These are phyloP conservation scores for Chlamydomonas urium DNA, from an alignment of 139 green algal genomes.

Conservation along the genomic window DNA sequence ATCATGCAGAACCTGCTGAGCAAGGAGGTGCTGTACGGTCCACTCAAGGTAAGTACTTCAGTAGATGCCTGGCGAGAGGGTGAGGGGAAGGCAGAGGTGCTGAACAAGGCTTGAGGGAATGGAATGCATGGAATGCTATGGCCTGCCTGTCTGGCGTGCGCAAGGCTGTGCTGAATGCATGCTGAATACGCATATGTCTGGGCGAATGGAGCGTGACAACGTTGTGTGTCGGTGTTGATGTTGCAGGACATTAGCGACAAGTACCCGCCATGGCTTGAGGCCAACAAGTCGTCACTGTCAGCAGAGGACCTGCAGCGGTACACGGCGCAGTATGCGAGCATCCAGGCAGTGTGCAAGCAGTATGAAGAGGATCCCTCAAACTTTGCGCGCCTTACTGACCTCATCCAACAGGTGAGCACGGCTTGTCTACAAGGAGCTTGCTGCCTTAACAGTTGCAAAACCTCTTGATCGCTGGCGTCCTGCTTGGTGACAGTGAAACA, in stretches of 20 bases:
- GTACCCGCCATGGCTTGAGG: constrained; percentile 77
- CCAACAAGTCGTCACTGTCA: constrained; percentile 48
- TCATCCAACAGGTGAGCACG: constrained; percentile 68
- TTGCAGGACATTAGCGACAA: constrained; percentile 70
- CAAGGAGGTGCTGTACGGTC: constrained; percentile 83
- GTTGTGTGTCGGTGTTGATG: neutral
- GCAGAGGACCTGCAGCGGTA: constrained; percentile 63
- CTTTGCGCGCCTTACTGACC: constrained; percentile 53
- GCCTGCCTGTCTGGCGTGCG: no score
- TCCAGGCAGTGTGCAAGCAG: constrained; percentile 57
- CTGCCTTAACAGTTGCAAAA: no score
- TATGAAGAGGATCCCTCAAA: constrained; percentile 69
- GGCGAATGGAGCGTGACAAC: no score
- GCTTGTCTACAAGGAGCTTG: no score
- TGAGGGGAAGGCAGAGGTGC: no score
- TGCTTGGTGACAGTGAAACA: no score
- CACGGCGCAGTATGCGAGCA: constrained; percentile 56
- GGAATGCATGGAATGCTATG: no score
- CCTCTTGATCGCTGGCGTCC: no score
- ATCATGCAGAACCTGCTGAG: constrained; percentile 84
- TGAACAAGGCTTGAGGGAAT: no score
- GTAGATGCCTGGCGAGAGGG: no score
- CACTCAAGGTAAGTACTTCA: constrained; percentile 74
- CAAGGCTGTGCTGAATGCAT: no score
- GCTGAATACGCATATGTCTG: no score